Percentiles rank a stretch among this genome's conserved stretches.
phyloP scores from a whole-genome alignment of 768 basidiomycete genomes.

The Leccinum truebloodii region DNA sequence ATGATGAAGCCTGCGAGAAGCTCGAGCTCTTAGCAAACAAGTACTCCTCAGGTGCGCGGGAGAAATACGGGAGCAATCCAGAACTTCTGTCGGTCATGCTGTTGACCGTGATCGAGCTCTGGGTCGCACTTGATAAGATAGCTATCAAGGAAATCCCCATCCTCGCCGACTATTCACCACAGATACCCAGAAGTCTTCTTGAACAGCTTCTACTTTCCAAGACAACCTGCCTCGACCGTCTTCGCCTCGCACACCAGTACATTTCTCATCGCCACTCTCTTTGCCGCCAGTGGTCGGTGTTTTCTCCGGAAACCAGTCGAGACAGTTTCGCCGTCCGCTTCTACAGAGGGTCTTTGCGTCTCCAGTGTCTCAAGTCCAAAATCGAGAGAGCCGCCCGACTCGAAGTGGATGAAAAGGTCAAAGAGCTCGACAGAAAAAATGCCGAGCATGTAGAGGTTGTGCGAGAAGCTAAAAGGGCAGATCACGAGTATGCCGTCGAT shows the following conservation, averaged over 20 bases:
- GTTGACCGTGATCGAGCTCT: constrained; percentile 37
- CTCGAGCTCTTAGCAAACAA: constrained; percentile 21
- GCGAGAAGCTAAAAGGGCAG: neutral
- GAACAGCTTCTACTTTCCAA: constrained; percentile 30
- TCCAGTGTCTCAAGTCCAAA: constrained; percentile 25
- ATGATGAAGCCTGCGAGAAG: constrained; percentile 12
- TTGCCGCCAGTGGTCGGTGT: constrained; percentile 29
- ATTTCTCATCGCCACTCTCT: constrained; percentile 29
- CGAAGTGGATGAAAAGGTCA: neutral
- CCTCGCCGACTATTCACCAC: constrained; percentile 30
- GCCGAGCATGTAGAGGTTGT: neutral
- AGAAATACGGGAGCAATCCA: constrained; percentile 22
- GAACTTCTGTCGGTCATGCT: constrained; percentile 42
- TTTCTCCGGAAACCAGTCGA: constrained; percentile 17
- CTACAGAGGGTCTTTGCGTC: constrained; percentile 25
- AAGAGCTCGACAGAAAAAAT: neutral
- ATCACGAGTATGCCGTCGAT: neutral
- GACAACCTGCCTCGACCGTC: constrained; percentile 28
- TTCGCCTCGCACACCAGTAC: constrained; percentile 30
- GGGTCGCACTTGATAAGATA: constrained; percentile 31
- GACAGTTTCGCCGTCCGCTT: constrained; percentile 38
- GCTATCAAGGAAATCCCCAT: no score
- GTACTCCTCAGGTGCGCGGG: constrained; percentile 28
- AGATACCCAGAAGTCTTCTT: constrained; percentile 21
- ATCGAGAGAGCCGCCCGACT: constrained; percentile 25